phyloP scores from a whole-genome alignment of 345 rosid species.

The Noccaea bulbosa region DNA sequence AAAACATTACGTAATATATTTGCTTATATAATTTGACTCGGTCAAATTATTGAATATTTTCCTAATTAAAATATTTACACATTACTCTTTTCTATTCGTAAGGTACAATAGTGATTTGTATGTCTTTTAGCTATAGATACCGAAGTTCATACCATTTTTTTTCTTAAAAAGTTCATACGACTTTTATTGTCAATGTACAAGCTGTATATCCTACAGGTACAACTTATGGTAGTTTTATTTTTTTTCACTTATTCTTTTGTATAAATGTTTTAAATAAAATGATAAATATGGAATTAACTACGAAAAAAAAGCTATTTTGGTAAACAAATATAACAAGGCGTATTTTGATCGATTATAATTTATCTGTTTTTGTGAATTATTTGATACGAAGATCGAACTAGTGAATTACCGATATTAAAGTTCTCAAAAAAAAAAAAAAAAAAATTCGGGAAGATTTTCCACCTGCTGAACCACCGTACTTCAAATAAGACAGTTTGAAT shows the following conservation, averaged over 20 bases:
- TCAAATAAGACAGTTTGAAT: conserved; percentile 10
- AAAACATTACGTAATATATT: conserved; percentile 22
- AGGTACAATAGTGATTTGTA: not conserved
- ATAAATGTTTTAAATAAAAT: not conserved
- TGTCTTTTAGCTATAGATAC: conserved; percentile 11
- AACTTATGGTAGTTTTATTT: not conserved
- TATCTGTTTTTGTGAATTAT: not conserved
- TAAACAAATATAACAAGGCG: not conserved
- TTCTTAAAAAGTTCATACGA: not conserved
- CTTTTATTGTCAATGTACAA: not conserved
- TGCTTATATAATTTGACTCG: conserved; percentile 22
- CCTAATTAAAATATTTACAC: not conserved
- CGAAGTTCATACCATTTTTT: not conserved
- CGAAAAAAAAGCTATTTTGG: not conserved
- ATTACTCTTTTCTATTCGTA: conserved; percentile 8
- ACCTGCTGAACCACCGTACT: conserved; percentile 12
- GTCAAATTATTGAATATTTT: conserved; percentile 30
- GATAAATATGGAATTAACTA: not conserved
- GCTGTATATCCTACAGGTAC: not conserved
- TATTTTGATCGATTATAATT: not conserved
- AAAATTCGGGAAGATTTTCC: not conserved
- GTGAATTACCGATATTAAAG: too few species aligned
- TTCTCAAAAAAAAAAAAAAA: too few species aligned
- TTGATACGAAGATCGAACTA: too few species aligned
- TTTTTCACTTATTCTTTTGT: too few species aligned